These are phyloP conservation scores for Penicillium angulare DNA, from an alignment of 495 filamentous ascomycete species.

Conservation along the genomic window DNA sequence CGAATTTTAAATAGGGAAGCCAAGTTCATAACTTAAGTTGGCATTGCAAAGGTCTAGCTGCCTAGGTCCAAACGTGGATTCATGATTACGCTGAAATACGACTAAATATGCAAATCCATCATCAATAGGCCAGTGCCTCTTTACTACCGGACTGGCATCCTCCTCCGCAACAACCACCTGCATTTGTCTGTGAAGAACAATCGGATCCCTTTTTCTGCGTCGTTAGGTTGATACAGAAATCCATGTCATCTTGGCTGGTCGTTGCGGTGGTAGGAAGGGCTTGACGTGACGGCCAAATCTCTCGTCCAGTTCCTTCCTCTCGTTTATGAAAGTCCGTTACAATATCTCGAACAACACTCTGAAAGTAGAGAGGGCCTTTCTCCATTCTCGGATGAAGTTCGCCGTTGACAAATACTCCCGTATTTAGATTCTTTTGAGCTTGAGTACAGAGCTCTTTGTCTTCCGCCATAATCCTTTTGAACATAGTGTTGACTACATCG, in stretches of 20 bases:
- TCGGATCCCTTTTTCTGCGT: conserved; percentile 13
- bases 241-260: conserved; percentile 35
- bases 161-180: conserved; percentile 24
- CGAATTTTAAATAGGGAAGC: too few species aligned
- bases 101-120: too few species aligned
- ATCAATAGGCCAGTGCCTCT: conserved; percentile 12
- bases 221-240: conserved; percentile 36
- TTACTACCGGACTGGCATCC: conserved; percentile 16
- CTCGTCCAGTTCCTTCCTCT: conserved; percentile 36
- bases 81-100: too few species aligned
- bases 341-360: conserved; percentile 39
- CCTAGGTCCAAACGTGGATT: too few species aligned
- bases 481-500: conserved; percentile 1
- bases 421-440: conserved; percentile 2
- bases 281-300: conserved; percentile 53
- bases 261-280: conserved; percentile 25
- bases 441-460: conserved; percentile 3
- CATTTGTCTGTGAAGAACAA: conserved; percentile 10
- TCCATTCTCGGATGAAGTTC: conserved; percentile 46
- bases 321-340: conserved; percentile 36
- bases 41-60: too few species aligned
- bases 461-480: conserved; percentile 7
- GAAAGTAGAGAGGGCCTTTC: conserved; percentile 46
- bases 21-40: too few species aligned
- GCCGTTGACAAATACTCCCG: conserved; percentile 29